Base-by-base conservation (phyloP, 495 filamentous ascomycete genomes). In the Aspergillus heteromorphus region DNA sequence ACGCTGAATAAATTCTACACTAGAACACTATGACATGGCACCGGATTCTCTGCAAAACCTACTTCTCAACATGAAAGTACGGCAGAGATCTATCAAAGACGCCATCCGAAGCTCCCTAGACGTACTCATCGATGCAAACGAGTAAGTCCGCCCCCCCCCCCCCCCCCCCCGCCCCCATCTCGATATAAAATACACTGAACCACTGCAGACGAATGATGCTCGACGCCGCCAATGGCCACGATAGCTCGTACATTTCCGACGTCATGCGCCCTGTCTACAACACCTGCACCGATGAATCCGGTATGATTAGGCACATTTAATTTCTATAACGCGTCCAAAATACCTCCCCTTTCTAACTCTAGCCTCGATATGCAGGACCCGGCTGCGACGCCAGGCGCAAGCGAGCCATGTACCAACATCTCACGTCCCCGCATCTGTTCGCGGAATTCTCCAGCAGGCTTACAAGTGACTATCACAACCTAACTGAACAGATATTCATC, bases 181-280 rank as follows among this genome's bases (percentile, higher is more conserved):
- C 14, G 27, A 30, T 49, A 18, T 14, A 43, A 41, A 9, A 19
- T 18, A 3, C 31, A 29, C 38, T 31, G 17, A 47, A 18, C 11
- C 9, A 17, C 16, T 1, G 4, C 8, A 67, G 60, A 19, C 30
- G 21, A 20, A 50, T 59, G 5, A 52, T 43, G 14, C 10, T 31
- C 9, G 58, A 67, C 43, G 53, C 58, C 13, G 38, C 58, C 4
- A 14, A 54, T 6, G 54, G 50, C 10, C 60, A 64, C 11, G 45
- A 23, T 48, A 64, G 61, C 20, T 65, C 66, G 6, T 64, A 56
- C 19, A 67, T 69, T 1, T 49, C 62, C 0, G 49, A 34, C 1
- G 40, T 64, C 19, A 69, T 69, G 64, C 55, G 42, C 0, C 49
- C 60, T 0, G 58, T 50, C 0, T 68, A 68, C 48, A 52, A 40